A percentile compares a stretch with the other conserved stretches of the same genome.
These are phyloP conservation scores for Aspergillus fructus DNA, from an alignment of 2,329 filamentous ascomycete genomes.

Conservation along the genomic window DNA sequence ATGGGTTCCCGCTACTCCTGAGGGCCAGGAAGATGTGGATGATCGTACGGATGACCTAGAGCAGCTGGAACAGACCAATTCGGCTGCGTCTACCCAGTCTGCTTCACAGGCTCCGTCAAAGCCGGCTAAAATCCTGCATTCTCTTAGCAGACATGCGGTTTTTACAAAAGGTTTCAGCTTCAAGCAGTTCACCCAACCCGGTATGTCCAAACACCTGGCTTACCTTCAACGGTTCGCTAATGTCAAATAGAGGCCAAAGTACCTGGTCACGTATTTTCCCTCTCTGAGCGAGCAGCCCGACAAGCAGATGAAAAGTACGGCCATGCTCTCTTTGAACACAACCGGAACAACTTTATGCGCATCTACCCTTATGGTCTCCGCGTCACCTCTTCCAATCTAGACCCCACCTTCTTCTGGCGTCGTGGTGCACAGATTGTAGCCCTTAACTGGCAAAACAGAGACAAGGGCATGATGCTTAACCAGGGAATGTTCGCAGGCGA, in stretches of 20 bases:
- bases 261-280: slow-evolving; percentile 63
- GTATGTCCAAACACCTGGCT: slow-evolving; percentile 35
- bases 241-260: slow-evolving; percentile 46
- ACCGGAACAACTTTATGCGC: slow-evolving; percentile 78
- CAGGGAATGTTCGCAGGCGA: slow-evolving; percentile 85
- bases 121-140: slow-evolving; percentile 65
- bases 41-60: slow-evolving; percentile 16
- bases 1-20: slow-evolving; percentile 52
- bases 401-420: slow-evolving; percentile 82
- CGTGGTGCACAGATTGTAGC: slow-evolving; percentile 88
- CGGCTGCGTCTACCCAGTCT: slow-evolving; percentile 3
- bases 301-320: slow-evolving; percentile 59
- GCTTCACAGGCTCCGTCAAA: slow-evolving; percentile 43
- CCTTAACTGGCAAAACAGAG: slow-evolving; percentile 89
- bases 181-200: slow-evolving; percentile 66
- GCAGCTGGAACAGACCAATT: not conserved
- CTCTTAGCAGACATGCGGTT: slow-evolving; percentile 72
- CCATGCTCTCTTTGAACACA: slow-evolving; percentile 74
- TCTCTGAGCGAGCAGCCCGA: slow-evolving; percentile 64
- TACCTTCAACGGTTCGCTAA: slow-evolving; percentile 1
- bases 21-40: slow-evolving; percentile 26
- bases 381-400: slow-evolving; percentile 80
- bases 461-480: slow-evolving; percentile 95
- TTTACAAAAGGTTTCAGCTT: slow-evolving; percentile 88
- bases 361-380: slow-evolving; percentile 83